A percentile compares a stretch with the other conserved stretches of the same genome.
phyloP scores from a whole-genome alignment of 495 filamentous ascomycete species.

The Penicillium bovifimosum region DNA sequence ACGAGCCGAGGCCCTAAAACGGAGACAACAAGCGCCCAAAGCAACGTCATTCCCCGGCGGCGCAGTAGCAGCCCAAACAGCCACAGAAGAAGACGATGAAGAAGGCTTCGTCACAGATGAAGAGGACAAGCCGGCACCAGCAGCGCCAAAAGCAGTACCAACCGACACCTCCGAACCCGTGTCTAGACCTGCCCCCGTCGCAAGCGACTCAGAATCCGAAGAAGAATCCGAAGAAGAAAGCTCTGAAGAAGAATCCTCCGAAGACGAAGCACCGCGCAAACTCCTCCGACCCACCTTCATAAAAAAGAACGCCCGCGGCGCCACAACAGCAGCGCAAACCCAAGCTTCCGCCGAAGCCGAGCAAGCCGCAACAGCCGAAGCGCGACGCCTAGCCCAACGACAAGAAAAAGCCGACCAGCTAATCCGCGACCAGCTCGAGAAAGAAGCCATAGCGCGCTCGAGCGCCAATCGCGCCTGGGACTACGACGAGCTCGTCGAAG shows the following conservation, averaged over 20 bases:
- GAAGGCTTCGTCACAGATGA: conserved; percentile 73
- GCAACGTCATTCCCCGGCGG: conserved; percentile 54
- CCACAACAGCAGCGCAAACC: conserved; percentile 11
- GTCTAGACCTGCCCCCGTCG: conserved; percentile 16
- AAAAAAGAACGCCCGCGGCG: conserved; percentile 68
- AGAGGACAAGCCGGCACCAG: conserved; percentile 30
- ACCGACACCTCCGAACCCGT: conserved; percentile 6
- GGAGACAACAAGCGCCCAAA: conserved; percentile 48
- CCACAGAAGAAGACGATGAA: conserved; percentile 50
- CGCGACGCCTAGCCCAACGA: conserved; percentile 39
- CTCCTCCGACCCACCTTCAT: conserved; percentile 89
- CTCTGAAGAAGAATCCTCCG: conserved; percentile 54
- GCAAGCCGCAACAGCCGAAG: conserved; percentile 52
- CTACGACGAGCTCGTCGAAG: conserved; percentile 64
- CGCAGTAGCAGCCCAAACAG: conserved; percentile 26
- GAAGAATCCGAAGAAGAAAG: conserved; percentile 46
- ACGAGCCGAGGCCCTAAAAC: conserved; percentile 26
- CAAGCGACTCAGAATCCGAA: conserved; percentile 55
- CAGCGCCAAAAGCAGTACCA: conserved; percentile 31
- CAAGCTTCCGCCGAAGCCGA: conserved; percentile 35
- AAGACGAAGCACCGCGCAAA: conserved; percentile 70
- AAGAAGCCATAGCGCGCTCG: conserved; percentile 67
- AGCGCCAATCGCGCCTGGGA: conserved; percentile 81
- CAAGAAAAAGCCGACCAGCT: conserved; percentile 68
- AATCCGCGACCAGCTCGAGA: conserved; percentile 82